phyloP scores from a whole-genome alignment of 2,329 filamentous ascomycete genomes.

The Penicillium sp. region DNA sequence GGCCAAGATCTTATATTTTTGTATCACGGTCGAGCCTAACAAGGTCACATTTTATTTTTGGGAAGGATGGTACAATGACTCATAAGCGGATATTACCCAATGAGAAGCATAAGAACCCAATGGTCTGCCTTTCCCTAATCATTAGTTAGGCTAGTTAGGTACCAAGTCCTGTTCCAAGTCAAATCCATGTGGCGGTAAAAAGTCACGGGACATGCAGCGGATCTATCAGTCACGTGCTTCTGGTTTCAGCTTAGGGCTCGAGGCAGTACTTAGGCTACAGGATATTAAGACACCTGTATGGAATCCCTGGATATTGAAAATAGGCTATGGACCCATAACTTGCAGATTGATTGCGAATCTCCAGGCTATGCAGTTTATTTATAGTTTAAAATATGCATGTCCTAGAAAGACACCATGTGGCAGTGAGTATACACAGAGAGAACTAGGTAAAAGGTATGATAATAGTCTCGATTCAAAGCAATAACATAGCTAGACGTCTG shows the following conservation, averaged over 20 bases:
- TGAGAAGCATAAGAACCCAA: neutral
- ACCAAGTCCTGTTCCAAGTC: neutral
- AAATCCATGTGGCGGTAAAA: slow-evolving; percentile 4
- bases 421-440: neutral
- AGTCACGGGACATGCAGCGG: neutral
- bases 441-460: slow-evolving; percentile 4
- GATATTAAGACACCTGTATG: neutral
- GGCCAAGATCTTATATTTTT: neutral
- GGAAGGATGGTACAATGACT: neutral
- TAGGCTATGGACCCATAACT: neutral
- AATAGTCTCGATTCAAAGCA: slow-evolving; percentile 13
- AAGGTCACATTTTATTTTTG: neutral
- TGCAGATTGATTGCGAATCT: slow-evolving; percentile 5
- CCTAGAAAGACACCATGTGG: neutral
- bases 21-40: neutral
- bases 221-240: neutral
- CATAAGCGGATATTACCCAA: neutral
- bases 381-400: neutral
- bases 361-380: slow-evolving; percentile 5
- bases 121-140: neutral
- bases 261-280: slow-evolving; percentile 2
- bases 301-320: neutral
- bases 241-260: neutral
- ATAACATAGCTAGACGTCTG: slow-evolving; percentile 11
- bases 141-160: neutral